These are phyloP conservation scores for Vitis hybrid DNA, from an alignment of 177 flowering plant species.

Conservation along the genomic window DNA sequence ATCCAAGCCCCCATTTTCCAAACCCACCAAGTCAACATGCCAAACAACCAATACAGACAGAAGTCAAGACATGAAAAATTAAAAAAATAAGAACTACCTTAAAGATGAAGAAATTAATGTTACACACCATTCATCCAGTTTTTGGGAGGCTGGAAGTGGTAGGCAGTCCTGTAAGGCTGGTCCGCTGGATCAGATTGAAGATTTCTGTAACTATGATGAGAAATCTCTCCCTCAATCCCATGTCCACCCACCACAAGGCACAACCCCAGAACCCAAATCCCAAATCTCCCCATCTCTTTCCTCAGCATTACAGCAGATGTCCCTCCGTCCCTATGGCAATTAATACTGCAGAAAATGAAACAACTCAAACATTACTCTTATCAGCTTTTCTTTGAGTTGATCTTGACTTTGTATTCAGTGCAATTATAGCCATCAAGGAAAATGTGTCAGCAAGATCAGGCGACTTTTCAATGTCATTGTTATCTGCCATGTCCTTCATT, in stretches of 20 bases:
- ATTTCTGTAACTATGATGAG: not conserved
- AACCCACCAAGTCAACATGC: not conserved
- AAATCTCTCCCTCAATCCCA: conserved; percentile 11
- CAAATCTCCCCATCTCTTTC: conserved; percentile 3
- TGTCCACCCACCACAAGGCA: conserved; percentile 10
- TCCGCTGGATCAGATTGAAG: conserved; percentile 11
- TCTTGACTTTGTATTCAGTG: too few species aligned
- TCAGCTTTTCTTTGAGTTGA: not conserved
- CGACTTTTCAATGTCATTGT: too few species aligned
- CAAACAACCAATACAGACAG: not conserved
- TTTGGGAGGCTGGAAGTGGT: conserved; percentile 42
- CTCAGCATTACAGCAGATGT: too few species aligned
- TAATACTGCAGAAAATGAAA: not conserved
- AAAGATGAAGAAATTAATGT: not conserved
- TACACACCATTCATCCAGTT: conserved; percentile 47
- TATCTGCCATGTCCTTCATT: too few species aligned
- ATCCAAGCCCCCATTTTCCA: not conserved
- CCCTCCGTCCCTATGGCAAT: not conserved
- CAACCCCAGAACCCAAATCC: conserved; percentile 9
- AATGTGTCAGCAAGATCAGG: too few species aligned
- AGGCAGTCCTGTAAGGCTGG: conserved; percentile 38
- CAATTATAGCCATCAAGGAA: too few species aligned
- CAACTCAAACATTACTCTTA: too few species aligned
- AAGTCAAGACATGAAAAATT: not conserved
- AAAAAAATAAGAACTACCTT: not conserved